These are phyloP conservation scores for Papiliotrema laurentii DNA, from an alignment of 1,284 basidiomycete genomes.

Conservation along the genomic window DNA sequence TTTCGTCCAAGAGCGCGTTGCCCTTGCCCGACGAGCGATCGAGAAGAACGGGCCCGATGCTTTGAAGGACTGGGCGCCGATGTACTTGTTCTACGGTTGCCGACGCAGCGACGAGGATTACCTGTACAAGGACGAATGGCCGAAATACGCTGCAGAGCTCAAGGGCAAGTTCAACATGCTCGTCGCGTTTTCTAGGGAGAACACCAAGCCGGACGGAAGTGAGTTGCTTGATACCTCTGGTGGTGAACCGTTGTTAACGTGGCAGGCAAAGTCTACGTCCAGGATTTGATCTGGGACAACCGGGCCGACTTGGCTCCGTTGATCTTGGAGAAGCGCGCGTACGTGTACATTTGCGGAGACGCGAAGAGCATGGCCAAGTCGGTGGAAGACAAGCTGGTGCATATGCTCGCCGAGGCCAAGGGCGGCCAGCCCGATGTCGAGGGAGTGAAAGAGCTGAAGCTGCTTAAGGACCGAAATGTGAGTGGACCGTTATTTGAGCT, in stretches of 20 bases:
- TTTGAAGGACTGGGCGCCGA: constrained; percentile 89
- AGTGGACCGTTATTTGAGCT: constrained; percentile 15
- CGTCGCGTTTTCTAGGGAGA: constrained; percentile 77
- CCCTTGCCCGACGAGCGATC: constrained; percentile 83
- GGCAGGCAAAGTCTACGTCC: constrained; percentile 86
- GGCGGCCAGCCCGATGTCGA: constrained; percentile 78
- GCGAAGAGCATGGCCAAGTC: constrained; percentile 93
- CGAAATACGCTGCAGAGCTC: constrained; percentile 76
- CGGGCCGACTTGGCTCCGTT: constrained; percentile 75
- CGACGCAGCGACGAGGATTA: constrained; percentile 82
- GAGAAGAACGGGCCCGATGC: constrained; percentile 88
- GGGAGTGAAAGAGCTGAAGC: constrained; percentile 83
- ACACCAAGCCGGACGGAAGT: constrained; percentile 72
- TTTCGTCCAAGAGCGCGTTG: constrained; percentile 95
- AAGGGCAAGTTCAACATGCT: constrained; percentile 87
- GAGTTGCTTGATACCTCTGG: constrained; percentile 11
- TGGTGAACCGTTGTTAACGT: not conserved
- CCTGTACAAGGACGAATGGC: constrained; percentile 93
- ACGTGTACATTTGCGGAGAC: constrained; percentile 93
- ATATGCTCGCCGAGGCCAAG: constrained; percentile 89
- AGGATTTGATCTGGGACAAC: constrained; percentile 88
- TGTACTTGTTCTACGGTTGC: constrained; percentile 95
- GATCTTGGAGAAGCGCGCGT: constrained; percentile 88
- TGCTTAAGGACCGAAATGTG: constrained; percentile 76
- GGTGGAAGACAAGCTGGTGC: constrained; percentile 80